Evolutionary conservation across 225 moss, liverwort and hornwort genomes (phyloP).

Genomic region (Straminergon stramineum): DNA sequence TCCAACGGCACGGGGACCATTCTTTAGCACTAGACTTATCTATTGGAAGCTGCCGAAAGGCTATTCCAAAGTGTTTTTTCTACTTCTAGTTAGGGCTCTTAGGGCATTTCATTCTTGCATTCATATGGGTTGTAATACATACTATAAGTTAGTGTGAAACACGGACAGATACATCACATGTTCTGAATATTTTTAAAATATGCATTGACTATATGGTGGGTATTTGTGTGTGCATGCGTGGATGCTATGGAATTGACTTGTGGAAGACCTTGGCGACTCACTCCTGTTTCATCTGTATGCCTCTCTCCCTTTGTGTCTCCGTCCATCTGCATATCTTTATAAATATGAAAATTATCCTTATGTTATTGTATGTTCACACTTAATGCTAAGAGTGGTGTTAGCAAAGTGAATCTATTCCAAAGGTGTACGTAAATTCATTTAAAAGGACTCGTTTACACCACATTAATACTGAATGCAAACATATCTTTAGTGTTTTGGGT

Average conservation of each 20-base stretch:
- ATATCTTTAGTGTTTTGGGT: neutral
- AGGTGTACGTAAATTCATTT: neutral
- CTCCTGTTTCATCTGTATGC: constrained; percentile 46
- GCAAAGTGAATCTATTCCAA: neutral
- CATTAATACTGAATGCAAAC: neutral
- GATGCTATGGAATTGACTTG: neutral
- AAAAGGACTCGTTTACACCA: neutral
- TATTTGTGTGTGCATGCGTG: constrained; percentile 4
- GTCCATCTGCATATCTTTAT: neutral
- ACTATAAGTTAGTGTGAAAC: neutral
- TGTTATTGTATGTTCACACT: neutral
- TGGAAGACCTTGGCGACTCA: constrained; percentile 52
- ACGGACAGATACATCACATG: neutral
- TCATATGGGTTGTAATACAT: neutral
- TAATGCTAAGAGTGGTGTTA: neutral
- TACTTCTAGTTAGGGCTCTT: neutral
- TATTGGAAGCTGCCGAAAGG: neutral
- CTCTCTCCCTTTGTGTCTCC: neutral
- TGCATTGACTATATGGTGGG: neutral
- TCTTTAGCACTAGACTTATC: neutral
- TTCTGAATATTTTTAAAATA: neutral
- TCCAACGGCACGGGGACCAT: neutral
- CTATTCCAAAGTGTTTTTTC: neutral
- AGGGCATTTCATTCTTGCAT: neutral
- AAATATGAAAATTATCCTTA: neutral